These are phyloP conservation scores for Benincasa hispida DNA, from an alignment of 306 rosid genomes.

Conservation along the genomic window DNA sequence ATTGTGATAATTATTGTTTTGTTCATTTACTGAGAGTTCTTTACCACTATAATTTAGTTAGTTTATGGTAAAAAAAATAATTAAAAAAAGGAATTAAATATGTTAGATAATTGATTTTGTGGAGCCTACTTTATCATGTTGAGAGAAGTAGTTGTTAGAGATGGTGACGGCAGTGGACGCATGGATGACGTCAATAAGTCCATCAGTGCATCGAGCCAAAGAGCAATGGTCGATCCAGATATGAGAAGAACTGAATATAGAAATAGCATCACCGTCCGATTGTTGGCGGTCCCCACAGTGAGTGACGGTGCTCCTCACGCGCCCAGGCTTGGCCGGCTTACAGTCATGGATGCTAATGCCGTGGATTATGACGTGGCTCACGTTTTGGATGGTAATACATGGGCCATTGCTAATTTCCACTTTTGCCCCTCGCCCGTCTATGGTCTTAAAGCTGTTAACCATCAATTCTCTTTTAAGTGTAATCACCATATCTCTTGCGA, in stretches of 20 bases:
- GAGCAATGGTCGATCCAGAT: constrained; percentile 86
- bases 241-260: constrained; percentile 42
- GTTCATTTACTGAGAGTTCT: no score
- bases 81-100: no score
- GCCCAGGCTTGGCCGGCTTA: constrained; percentile 29
- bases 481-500: constrained; percentile 48
- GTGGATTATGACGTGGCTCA: constrained; percentile 67
- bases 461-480: constrained; percentile 54
- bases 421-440: constrained; percentile 77
- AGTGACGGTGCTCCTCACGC: constrained; percentile 33
- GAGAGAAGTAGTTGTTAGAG: constrained; percentile 67
- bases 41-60: no score
- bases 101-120: no score
- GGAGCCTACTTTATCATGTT: constrained; percentile 55
- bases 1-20: no score
- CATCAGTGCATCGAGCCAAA: constrained; percentile 50
- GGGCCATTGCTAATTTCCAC: constrained; percentile 73
- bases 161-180: constrained; percentile 67
- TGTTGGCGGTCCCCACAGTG: constrained; percentile 56
- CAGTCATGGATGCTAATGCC: constrained; percentile 82
- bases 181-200: constrained; percentile 58
- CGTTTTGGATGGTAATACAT: constrained; percentile 60
- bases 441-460: constrained; percentile 62
- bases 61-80: no score
- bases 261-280: constrained; percentile 60